A percentile compares a stretch with the other conserved stretches of the same genome.
These are phyloP conservation scores for Grosmannia penicillata DNA, from an alignment of 2,329 filamentous ascomycete species.

Conservation along the genomic window DNA sequence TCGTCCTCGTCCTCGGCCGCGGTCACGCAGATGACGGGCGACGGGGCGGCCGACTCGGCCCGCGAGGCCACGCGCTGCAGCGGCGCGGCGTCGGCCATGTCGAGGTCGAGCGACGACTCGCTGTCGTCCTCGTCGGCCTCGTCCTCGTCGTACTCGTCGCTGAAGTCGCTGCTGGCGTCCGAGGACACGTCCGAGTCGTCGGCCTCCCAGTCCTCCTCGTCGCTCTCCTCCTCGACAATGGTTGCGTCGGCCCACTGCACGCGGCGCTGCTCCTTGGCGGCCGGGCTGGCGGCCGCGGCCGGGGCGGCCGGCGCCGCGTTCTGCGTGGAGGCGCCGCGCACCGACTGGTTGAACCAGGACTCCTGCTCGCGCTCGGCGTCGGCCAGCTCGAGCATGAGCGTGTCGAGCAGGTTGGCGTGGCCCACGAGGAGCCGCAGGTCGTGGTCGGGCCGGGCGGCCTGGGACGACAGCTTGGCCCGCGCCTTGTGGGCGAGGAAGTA, in stretches of 20 bases:
- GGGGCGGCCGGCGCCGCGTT: conserved; percentile 18
- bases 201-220: conserved; percentile 47
- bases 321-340: conserved; percentile 47
- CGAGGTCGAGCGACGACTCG: conserved; percentile 17
- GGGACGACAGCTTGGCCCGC: conserved; percentile 83
- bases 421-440: conserved; percentile 90
- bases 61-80: conserved; percentile 30
- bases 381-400: conserved; percentile 76
- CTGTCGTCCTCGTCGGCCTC: conserved; percentile 22
- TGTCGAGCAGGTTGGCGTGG: conserved; percentile 95
- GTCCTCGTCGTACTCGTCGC: conserved; percentile 32
- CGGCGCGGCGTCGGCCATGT: conserved; percentile 34
- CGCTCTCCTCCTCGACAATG: conserved; percentile 45
- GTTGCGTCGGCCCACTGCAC: conserved; percentile 83
- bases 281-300: conserved; percentile 15
- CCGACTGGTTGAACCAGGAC: conserved; percentile 93
- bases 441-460: conserved; percentile 84
- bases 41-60: too few species aligned
- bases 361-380: conserved; percentile 93
- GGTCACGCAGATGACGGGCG: conserved; percentile 21
- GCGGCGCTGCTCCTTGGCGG: conserved; percentile 59
- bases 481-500: conserved; percentile 98
- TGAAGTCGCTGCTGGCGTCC: conserved; percentile 32
- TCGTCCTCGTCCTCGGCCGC: conserved; percentile 14
- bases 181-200: conserved; percentile 43